Percentiles rank a stretch among this genome's conserved stretches.
Evolutionary conservation across 805 yeast species (phyloP).

Genomic region (Cyberlindnera americana): DNA sequence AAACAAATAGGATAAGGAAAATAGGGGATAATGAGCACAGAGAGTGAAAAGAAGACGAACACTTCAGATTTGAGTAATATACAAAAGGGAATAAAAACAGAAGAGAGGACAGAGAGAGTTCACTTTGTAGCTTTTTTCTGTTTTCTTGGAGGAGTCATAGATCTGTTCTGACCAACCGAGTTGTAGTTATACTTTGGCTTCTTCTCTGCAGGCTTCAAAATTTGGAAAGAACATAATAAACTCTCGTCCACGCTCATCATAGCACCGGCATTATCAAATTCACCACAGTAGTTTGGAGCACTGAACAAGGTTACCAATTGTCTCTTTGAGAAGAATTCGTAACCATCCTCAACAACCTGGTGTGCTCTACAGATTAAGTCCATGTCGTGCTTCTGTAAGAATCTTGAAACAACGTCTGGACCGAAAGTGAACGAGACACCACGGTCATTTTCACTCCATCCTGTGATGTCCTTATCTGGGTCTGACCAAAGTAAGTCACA

Average conservation of each 20-base stretch:
- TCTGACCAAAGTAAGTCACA: constrained; percentile 98
- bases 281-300: constrained; percentile 99
- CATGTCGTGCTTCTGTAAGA: constrained; percentile 95
- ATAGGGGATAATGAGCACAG: too few species aligned
- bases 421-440: constrained; percentile 99
- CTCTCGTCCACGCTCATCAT: constrained; percentile 99
- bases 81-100: not conserved
- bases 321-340: constrained; percentile 93
- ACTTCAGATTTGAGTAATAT: constrained; percentile 4
- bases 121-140: constrained; percentile 49
- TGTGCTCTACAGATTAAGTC: constrained; percentile 98
- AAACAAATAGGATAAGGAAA: not conserved
- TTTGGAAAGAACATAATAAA: constrained; percentile 92
- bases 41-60: too few species aligned
- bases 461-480: constrained; percentile 97
- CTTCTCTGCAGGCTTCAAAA: constrained; percentile 97
- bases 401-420: constrained; percentile 97
- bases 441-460: constrained; percentile 99
- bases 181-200: constrained; percentile 62
- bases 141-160: constrained; percentile 58
- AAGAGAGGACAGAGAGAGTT: constrained; percentile 7
- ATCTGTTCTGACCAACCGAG: constrained; percentile 41
- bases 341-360: constrained; percentile 99
- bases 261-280: constrained; percentile 98
- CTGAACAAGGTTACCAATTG: constrained; percentile 93